Evolutionary conservation across 106 monocot species (phyloP).

Genomic region (Dioscorea zingiberensis): DNA sequence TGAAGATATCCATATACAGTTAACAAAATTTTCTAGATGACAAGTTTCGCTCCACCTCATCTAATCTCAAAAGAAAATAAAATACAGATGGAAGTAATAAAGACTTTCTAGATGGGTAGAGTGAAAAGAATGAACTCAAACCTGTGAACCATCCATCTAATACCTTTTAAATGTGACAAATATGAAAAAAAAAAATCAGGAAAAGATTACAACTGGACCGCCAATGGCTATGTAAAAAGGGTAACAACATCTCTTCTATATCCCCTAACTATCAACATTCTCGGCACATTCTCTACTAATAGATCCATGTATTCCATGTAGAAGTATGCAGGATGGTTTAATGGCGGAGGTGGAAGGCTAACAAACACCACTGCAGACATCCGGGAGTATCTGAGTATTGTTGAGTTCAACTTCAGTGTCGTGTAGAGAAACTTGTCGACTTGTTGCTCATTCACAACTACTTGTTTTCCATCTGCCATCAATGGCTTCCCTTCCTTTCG

Average conservation of each 20-base stretch:
- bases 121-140: conserved; percentile 1
- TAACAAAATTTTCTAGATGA: no score
- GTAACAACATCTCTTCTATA: conserved; percentile 95
- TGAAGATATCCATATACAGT: no score
- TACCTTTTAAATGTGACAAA: background rate
- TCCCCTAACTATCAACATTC: conserved; percentile 89
- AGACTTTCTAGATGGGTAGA: no score
- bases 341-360: conserved; percentile 89
- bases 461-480: conserved; percentile 70
- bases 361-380: conserved; percentile 96
- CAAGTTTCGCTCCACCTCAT: no score
- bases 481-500: conserved; percentile 50
- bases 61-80: no score
- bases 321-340: conserved; percentile 78
- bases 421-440: conserved; percentile 94
- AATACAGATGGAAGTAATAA: no score
- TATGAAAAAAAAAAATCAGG: background rate
- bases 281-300: conserved; percentile 85
- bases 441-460: conserved; percentile 77
- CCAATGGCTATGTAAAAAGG: conserved; percentile 61
- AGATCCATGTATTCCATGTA: conserved; percentile 99
- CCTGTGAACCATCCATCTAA: conserved; percentile 3
- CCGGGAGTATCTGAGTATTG: conserved; percentile 76
- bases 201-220: background rate
- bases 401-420: conserved; percentile 82